Conservation (phyloP, 2,329 filamentous ascomycete genomes). For the Orbilia javanica region DNA sequence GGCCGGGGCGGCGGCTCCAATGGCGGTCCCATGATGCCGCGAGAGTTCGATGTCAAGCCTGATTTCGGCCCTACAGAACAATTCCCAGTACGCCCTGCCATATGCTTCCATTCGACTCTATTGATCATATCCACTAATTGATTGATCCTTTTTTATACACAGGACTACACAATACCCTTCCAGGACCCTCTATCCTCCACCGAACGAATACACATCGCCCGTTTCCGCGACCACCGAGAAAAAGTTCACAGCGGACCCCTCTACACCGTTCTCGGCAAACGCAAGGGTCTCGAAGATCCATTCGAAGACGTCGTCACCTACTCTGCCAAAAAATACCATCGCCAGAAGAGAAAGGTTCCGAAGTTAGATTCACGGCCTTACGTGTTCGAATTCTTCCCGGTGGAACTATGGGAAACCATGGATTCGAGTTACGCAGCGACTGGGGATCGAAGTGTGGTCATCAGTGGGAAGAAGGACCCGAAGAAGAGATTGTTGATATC, state of each 20-base stretch:
- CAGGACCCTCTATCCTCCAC: slow-evolving; percentile 43
- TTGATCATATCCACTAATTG: neutral
- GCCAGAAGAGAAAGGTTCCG: slow-evolving; percentile 60
- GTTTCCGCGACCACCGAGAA: slow-evolving; percentile 61
- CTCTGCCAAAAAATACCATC: slow-evolving; percentile 60
- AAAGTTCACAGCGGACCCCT: slow-evolving; percentile 62
- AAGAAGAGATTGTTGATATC: slow-evolving; percentile 61
- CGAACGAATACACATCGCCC: slow-evolving; percentile 58
- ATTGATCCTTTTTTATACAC: neutral
- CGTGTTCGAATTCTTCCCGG: slow-evolving; percentile 62
- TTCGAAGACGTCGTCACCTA: slow-evolving; percentile 62
- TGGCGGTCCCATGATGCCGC: slow-evolving; percentile 54
- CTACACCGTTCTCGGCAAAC: slow-evolving; percentile 61
- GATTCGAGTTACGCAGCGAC: slow-evolving; percentile 55
- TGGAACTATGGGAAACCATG: slow-evolving; percentile 61
- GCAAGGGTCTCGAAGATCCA: slow-evolving; percentile 61
- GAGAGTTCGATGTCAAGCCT: slow-evolving; percentile 61
- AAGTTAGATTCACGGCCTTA: slow-evolving; percentile 62
- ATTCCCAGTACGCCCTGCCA: slow-evolving; percentile 59
- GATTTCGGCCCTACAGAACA: slow-evolving; percentile 62
- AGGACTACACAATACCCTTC: slow-evolving; percentile 57
- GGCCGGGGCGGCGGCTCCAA: slow-evolving; percentile 59
- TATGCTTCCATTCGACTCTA: neutral
- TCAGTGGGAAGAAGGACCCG: slow-evolving; percentile 55
- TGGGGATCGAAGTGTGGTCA: slow-evolving; percentile 58